phyloP scores from a whole-genome alignment of 371 early-diverging fungal species.

The Actinomucor elegans region DNA sequence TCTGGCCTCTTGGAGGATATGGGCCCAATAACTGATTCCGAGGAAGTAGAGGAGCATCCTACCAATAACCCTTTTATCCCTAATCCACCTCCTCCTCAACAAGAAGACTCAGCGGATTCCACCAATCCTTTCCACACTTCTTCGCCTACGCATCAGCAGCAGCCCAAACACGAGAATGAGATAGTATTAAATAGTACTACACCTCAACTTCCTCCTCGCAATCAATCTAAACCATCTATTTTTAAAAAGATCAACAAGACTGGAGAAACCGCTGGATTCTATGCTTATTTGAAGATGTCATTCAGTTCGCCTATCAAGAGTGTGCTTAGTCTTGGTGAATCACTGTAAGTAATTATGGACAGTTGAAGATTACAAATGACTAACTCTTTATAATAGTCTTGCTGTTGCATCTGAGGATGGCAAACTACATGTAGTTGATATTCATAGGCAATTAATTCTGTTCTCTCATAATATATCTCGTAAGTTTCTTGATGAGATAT shows the following conservation, averaged over 20 bases:
- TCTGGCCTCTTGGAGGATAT: conserved; percentile 37
- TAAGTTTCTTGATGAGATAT: neutral
- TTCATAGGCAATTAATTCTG: conserved; percentile 7
- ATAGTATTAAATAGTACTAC: neutral
- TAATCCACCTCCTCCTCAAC: neutral
- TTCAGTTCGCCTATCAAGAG: conserved; percentile 7
- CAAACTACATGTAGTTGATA: conserved; percentile 16
- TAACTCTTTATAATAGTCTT: conserved; percentile 13
- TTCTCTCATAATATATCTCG: conserved; percentile 21
- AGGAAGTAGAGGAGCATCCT: neutral
- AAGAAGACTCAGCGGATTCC: neutral
- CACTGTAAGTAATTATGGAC: conserved; percentile 27
- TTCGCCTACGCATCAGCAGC: conserved; percentile 1
- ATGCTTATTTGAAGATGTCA: conserved; percentile 3
- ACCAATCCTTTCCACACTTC: conserved; percentile 14
- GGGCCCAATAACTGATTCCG: conserved; percentile 11
- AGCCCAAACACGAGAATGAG: neutral
- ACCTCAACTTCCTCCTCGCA: neutral
- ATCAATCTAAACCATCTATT: neutral
- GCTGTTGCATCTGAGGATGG: conserved; percentile 24
- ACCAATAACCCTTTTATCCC: neutral
- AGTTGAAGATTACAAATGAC: neutral
- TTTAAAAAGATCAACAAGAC: conserved; percentile 6
- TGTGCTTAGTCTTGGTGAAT: conserved; percentile 19
- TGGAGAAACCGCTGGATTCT: conserved; percentile 9